Conservation (phyloP, 176 grass and related monocot species). For the Olyra latifolia region DNA sequence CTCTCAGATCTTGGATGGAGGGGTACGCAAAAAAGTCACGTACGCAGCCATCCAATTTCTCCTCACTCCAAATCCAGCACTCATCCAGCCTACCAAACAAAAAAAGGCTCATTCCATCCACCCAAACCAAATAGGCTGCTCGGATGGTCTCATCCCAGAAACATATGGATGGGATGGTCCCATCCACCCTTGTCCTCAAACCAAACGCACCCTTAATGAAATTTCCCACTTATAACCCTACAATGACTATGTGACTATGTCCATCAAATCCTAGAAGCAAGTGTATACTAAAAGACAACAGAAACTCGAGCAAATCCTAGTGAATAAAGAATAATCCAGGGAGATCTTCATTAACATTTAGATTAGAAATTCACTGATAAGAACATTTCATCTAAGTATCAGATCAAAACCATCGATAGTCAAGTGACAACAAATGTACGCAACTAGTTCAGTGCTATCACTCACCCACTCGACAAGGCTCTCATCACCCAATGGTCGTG, state of each 20-base stretch:
- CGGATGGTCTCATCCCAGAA: no score
- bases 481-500: slow-evolving; percentile 61
- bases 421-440: background rate
- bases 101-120: no score
- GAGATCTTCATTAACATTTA: background rate
- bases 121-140: no score
- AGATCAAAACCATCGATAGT: background rate
- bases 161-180: no score
- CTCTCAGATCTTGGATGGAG: no score
- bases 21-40: no score
- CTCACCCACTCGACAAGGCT: slow-evolving; percentile 96
- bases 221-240: background rate
- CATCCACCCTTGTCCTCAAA: no score
- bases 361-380: background rate
- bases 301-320: slow-evolving; percentile 15
- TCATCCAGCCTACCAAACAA: no score
- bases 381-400: background rate
- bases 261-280: background rate
- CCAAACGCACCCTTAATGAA: no score
- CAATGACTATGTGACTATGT: background rate
- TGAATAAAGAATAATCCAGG: background rate
- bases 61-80: no score
- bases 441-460: background rate
- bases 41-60: no score
- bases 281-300: background rate